A percentile compares a stretch with the other conserved stretches of the same genome.
Conservation (phyloP, 192 early-diverging fungal genomes). For the Mortierella hygrophila region DNA sequence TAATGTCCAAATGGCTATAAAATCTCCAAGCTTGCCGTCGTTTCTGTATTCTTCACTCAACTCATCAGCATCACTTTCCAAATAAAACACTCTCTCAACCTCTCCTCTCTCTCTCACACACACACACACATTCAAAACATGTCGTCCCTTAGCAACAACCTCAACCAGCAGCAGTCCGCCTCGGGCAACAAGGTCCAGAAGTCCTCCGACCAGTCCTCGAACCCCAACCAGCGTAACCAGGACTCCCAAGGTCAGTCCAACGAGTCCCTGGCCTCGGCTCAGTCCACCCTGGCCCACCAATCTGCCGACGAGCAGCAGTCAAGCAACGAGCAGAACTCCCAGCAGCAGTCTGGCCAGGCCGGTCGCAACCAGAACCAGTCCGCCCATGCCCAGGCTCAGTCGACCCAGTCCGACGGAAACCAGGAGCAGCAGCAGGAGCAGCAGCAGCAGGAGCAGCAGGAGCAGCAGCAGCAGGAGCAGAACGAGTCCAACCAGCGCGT, state of each 20-base stretch:
- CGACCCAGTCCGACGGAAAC: background rate
- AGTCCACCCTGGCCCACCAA: background rate
- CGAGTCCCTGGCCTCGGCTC: slow-evolving; percentile 14
- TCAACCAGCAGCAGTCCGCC: slow-evolving; percentile 1
- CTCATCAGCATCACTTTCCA: background rate
- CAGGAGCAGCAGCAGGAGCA: background rate
- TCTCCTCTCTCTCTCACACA: background rate
- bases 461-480: background rate
- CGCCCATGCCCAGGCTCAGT: background rate
- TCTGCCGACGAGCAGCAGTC: slow-evolving; percentile 1
- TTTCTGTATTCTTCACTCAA: background rate
- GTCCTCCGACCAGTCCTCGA: background rate
- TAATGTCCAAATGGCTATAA: background rate
- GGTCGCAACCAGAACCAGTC: slow-evolving; percentile 13
- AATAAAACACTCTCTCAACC: too few relatives aligned
- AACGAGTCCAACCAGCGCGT: slow-evolving; percentile 1
- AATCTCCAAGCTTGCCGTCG: background rate
- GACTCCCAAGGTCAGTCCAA: background rate
- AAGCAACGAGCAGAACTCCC: background rate
- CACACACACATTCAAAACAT: slow-evolving; percentile 2
- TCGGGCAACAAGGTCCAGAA: slow-evolving; percentile 14
- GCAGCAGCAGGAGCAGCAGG: slow-evolving; percentile 1
- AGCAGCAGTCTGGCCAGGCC: slow-evolving; percentile 10
- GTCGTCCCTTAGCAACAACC: background rate
- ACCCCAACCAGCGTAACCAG: background rate